These are phyloP conservation scores for Acrasis kona DNA, from an alignment of 78 protist species.

Conservation along the genomic window DNA sequence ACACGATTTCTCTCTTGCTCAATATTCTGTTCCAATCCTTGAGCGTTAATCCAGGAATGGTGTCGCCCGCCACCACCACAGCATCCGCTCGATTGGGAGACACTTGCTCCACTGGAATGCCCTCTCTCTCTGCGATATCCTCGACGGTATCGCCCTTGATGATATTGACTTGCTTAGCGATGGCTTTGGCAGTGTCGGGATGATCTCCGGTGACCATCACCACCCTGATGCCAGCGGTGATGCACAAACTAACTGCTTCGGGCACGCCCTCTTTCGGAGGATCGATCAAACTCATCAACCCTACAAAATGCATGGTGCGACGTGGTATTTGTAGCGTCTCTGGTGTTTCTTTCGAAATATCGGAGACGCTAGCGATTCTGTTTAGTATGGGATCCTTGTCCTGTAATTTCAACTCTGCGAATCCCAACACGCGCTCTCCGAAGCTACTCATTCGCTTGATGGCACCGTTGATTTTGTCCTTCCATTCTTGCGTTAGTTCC, in stretches of 20 bases:
- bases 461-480: not conserved
- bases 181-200: conserved; percentile 89
- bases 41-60: not conserved
- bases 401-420: conserved; percentile 21
- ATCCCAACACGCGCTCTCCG: conserved; percentile 70
- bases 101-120: too few species aligned
- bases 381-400: not conserved
- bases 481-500: not conserved
- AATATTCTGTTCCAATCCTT: not conserved
- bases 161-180: conserved; percentile 76
- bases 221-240: conserved; percentile 81
- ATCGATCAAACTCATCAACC: conserved; percentile 85
- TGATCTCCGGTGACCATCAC: conserved; percentile 98
- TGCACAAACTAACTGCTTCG: conserved; percentile 62
- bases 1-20: not conserved
- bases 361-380: too few species aligned
- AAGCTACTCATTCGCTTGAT: not conserved
- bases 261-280: conserved; percentile 92
- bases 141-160: too few species aligned
- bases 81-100: too few species aligned
- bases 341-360: conserved; percentile 1
- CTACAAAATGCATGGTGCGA: conserved; percentile 63
- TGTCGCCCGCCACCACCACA: too few species aligned
- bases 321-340: conserved; percentile 16
- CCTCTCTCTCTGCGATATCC: too few species aligned